These are phyloP conservation scores for Brassica cretica DNA, from an alignment of 345 rosid genomes.

Conservation along the genomic window DNA sequence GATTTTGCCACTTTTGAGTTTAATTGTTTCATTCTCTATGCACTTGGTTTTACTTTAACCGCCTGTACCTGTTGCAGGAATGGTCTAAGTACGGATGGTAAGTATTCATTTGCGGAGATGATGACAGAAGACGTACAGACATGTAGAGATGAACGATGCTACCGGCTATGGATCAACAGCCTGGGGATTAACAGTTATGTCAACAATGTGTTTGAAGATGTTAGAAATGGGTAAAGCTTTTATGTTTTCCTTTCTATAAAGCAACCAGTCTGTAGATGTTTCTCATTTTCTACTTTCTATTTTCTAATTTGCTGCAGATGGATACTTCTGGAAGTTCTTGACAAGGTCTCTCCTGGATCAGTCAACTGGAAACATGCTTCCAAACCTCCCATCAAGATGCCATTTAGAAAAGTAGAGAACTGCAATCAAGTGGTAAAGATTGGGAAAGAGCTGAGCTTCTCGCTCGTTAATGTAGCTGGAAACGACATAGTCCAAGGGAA, in stretches of 20 bases:
- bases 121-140: slow-evolving; percentile 82
- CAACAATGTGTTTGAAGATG: slow-evolving; percentile 89
- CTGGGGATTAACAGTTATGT: slow-evolving; percentile 74
- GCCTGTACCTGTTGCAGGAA: slow-evolving; percentile 54
- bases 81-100: slow-evolving; percentile 74
- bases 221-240: slow-evolving; percentile 70
- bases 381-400: slow-evolving; percentile 95
- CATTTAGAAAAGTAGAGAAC: slow-evolving; percentile 91
- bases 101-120: slow-evolving; percentile 83
- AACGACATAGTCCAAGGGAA: slow-evolving; percentile 95
- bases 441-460: slow-evolving; percentile 73
- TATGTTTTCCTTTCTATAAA: neutral
- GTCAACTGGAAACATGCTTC: slow-evolving; percentile 94
- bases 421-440: slow-evolving; percentile 89
- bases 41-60: neutral
- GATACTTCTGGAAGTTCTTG: slow-evolving; percentile 89
- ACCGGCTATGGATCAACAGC: slow-evolving; percentile 90
- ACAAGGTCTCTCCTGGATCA: slow-evolving; percentile 75
- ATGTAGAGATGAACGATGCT: slow-evolving; percentile 90
- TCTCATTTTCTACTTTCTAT: too few species aligned
- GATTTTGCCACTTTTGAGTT: neutral
- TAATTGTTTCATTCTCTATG: too few species aligned
- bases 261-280: neutral
- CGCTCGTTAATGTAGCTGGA: slow-evolving; percentile 86
- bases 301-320: slow-evolving; percentile 50